phyloP scores from a whole-genome alignment of 495 filamentous ascomycete species.

The Aspergillus sclerotioniger region DNA sequence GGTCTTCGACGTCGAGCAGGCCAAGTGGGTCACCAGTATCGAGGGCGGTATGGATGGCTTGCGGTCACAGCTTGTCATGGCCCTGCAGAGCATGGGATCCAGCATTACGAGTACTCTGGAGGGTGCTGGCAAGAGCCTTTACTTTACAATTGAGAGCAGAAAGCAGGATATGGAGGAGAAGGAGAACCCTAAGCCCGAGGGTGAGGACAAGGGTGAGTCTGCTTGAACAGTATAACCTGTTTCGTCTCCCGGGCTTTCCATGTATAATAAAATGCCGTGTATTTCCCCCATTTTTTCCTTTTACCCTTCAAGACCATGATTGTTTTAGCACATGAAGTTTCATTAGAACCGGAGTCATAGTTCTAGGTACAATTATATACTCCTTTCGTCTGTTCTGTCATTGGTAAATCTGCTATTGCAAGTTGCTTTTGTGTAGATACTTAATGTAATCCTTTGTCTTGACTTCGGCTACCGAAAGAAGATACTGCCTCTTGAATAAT shows the following conservation, averaged over 20 bases:
- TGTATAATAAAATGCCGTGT: constrained; percentile 38
- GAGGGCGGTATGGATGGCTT: constrained; percentile 78
- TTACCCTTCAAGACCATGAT: constrained; percentile 19
- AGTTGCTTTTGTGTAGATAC: neutral
- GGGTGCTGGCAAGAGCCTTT: constrained; percentile 72
- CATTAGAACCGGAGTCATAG: constrained; percentile 5
- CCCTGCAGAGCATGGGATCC: constrained; percentile 73
- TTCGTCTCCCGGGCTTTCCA: constrained; percentile 12
- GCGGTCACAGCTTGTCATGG: constrained; percentile 72
- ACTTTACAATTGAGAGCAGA: constrained; percentile 79
- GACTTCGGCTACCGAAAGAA: no score
- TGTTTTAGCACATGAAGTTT: constrained; percentile 20
- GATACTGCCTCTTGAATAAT: no score
- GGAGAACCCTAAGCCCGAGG: constrained; percentile 34
- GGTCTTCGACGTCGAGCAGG: constrained; percentile 76
- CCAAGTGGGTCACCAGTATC: constrained; percentile 84
- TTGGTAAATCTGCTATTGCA: neutral
- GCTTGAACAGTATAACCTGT: constrained; percentile 8
- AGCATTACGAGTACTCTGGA: constrained; percentile 72
- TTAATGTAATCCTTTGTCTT: no score
- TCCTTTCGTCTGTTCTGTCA: neutral
- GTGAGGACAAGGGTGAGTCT: constrained; percentile 37
- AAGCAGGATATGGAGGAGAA: constrained; percentile 76
- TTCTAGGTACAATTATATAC: constrained; percentile 12
- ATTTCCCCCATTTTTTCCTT: constrained; percentile 10